Conservation (phyloP, 345 rosid species). For the Viola odorata region DNA sequence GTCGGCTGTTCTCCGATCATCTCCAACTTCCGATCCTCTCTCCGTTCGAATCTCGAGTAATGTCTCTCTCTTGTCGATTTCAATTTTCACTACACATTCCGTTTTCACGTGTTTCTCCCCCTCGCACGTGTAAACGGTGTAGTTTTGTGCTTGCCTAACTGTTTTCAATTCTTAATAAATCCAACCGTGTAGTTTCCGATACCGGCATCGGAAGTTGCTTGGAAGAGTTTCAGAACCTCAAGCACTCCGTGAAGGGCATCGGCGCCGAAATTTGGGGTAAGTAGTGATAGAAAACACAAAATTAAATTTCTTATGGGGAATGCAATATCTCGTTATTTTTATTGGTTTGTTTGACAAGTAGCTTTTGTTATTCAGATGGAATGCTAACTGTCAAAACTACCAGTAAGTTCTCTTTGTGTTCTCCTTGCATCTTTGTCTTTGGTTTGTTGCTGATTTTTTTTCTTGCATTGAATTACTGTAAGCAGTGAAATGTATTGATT, state of each 20-base stretch:
- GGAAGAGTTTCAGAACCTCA: constrained; percentile 56
- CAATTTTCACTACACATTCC: not conserved
- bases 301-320: no score
- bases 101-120: not conserved
- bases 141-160: not conserved
- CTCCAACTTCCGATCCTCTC: constrained; percentile 26
- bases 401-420: constrained; percentile 37
- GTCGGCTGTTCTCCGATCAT: constrained; percentile 46
- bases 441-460: not conserved
- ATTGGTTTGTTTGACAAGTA: not conserved
- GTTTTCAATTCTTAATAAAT: not conserved
- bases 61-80: constrained; percentile 3
- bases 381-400: constrained; percentile 66
- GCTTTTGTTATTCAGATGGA: constrained; percentile 59
- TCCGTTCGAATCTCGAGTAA: constrained; percentile 52
- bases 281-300: not conserved
- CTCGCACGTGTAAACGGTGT: not conserved
- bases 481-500: not conserved
- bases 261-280: constrained; percentile 53
- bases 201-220: constrained; percentile 60
- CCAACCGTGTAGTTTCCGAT: constrained; percentile 50
- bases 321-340: not conserved
- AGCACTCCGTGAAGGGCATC: constrained; percentile 20
- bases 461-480: not conserved
- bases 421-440: not conserved